Conservation (phyloP, 768 basidiomycete genomes). For the Leccinum pellstonianum region DNA sequence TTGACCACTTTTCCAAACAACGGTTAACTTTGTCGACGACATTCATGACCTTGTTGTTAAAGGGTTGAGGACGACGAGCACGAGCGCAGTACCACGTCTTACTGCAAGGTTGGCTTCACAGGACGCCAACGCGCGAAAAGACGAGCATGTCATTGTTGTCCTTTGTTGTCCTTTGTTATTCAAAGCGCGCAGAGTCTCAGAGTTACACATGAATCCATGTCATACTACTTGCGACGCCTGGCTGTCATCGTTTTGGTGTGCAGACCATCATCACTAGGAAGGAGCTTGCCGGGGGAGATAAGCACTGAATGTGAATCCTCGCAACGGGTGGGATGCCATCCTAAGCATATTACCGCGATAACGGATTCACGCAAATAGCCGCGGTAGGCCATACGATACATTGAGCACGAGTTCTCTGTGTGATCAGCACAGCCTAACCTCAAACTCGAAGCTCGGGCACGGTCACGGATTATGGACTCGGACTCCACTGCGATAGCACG, state of each 20-base stretch:
- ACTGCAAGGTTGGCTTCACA: constrained; percentile 14
- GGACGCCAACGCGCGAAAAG: constrained; percentile 18
- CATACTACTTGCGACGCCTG: too few relatives aligned
- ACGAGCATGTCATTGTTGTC: constrained; percentile 27
- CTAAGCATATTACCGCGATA: background rate
- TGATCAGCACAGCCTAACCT: background rate
- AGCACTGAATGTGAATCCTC: background rate
- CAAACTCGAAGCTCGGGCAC: background rate
- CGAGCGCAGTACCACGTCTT: constrained; percentile 16
- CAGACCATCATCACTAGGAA: too few relatives aligned
- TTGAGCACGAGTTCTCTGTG: background rate
- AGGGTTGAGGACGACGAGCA: constrained; percentile 12
- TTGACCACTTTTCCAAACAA: constrained; percentile 54
- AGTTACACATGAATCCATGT: too few relatives aligned
- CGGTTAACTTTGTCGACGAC: constrained; percentile 52
- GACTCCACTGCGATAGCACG: background rate
- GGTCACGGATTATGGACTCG: background rate
- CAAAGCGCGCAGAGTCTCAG: background rate
- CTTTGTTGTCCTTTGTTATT: constrained; percentile 29
- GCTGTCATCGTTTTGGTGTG: too few relatives aligned
- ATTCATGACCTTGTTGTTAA: constrained; percentile 46
- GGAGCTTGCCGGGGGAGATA: too few relatives aligned
- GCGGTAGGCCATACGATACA: background rate
- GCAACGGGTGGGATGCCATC: too few relatives aligned
- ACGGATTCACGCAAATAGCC: background rate